Evolutionary conservation across 495 filamentous ascomycete species (phyloP).

Genomic region (Friedmanniomyces simplex): DNA sequence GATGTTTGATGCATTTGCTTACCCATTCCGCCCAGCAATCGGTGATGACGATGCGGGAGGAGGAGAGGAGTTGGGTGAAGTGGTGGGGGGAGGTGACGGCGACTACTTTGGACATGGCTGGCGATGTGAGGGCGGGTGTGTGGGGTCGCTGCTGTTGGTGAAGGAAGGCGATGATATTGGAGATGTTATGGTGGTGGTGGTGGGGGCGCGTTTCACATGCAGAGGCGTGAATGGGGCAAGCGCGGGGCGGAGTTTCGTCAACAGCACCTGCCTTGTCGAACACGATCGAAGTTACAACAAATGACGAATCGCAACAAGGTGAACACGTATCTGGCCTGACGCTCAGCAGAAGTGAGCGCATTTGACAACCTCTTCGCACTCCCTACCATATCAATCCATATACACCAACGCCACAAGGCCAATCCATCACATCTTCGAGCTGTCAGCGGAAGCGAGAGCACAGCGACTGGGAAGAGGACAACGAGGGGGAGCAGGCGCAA

Average conservation of each 20-base stretch:
- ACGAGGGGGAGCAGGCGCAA: no score
- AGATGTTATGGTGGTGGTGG: neutral
- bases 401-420: no score
- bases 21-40: conserved; percentile 89
- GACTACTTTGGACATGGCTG: conserved; percentile 53
- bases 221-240: no score
- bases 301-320: neutral
- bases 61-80: conserved; percentile 55
- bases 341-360: no score
- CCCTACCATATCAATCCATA: no score
- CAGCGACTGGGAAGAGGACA: no score
- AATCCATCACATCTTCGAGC: no score
- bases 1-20: no score
- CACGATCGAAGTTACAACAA: neutral
- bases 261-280: neutral
- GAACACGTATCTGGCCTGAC: no score
- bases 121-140: no score
- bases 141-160: neutral
- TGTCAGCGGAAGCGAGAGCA: no score
- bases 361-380: no score
- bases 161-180: neutral
- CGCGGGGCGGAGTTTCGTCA: neutral
- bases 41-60: conserved; percentile 63
- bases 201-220: neutral
- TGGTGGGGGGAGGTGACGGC: conserved; percentile 62